Percentiles rank a stretch among this genome's conserved stretches.
Conservation (phyloP, 164 flowering plant genomes). For the Tetracentron sinense region DNA sequence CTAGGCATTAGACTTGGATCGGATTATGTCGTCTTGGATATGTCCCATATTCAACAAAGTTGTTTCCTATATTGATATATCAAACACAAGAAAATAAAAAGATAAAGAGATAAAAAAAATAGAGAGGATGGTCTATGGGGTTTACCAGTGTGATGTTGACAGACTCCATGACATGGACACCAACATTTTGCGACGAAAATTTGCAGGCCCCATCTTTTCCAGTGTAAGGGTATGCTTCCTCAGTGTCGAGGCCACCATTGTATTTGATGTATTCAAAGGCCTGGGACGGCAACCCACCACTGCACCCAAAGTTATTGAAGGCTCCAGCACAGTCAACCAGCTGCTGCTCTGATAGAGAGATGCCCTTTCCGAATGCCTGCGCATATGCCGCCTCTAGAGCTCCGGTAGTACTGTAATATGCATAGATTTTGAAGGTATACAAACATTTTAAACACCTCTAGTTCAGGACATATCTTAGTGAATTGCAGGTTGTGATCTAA, state of each 20-base stretch:
- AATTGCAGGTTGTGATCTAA: neutral
- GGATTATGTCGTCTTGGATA: too few relatives aligned
- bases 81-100: too few relatives aligned
- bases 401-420: slow-evolving; percentile 95
- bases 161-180: slow-evolving; percentile 62
- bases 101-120: too few relatives aligned
- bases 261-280: slow-evolving; percentile 94
- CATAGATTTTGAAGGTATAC: too few relatives aligned
- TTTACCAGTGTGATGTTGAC: slow-evolving; percentile 91
- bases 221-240: slow-evolving; percentile 87
- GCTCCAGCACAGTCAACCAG: slow-evolving; percentile 91
- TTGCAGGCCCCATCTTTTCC: slow-evolving; percentile 74
- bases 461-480: neutral
- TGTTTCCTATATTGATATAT: too few relatives aligned
- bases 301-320: slow-evolving; percentile 92
- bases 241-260: slow-evolving; percentile 96
- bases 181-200: slow-evolving; percentile 59
- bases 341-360: too few relatives aligned
- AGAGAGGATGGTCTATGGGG: too few relatives aligned
- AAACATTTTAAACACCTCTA: neutral
- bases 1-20: too few relatives aligned
- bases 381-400: slow-evolving; percentile 95
- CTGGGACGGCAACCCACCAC: slow-evolving; percentile 94
- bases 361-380: slow-evolving; percentile 71
- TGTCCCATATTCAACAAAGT: too few relatives aligned